Evolutionary conservation across 331 rosid species (phyloP), one percentile per base, ranked within the genome.

Genomic region (Pyrus hybrid): DNA sequence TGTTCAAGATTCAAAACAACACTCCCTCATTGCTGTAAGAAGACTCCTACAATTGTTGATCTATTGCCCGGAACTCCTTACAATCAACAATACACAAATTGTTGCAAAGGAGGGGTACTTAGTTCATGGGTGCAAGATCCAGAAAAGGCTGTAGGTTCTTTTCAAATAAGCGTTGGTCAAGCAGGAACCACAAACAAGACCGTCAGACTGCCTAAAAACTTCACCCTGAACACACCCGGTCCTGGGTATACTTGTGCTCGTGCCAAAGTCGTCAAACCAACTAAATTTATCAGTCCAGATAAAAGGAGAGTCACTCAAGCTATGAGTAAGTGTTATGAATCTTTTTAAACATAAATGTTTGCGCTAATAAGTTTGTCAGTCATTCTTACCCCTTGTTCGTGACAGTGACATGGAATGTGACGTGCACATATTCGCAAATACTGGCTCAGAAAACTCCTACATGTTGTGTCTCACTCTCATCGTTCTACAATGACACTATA

Each of bases 71-170:
- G 98, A 73, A 83, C 94, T 16, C 94, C 97, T 47, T 93, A 89
- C 85, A 93, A 91, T 79, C 89, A 80, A 78, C 98, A 91, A 78
- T 61, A 83, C 25, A 72, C 92, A 25, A 93, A 93, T 84, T 93
- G 98, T 80, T 91, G 98, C 86, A 90, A 81, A 86, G 98, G 98
- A 8, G 97, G 98, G 56, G 91, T 93, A 51, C 96, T 93, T 71
- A 81, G 80, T 80, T 93, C 98, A 35, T 88, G 86, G 93, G 90
- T 49, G 7, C 98, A 93, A 83, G 96, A 91, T 80, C 90, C 96
- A n/a, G 41, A 47, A 66, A 84, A 86, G 25, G 90, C 96, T 0
- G 88, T 67, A 18, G 74, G 85, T 32, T 83, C 98, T 56, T 93
- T 93, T 87, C 97, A 91, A 85, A 56, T 91, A n/a, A 91, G 89